Base-by-base conservation (phyloP, 1,139 yeast genomes). In the Debaryomyces robertsiae region DNA sequence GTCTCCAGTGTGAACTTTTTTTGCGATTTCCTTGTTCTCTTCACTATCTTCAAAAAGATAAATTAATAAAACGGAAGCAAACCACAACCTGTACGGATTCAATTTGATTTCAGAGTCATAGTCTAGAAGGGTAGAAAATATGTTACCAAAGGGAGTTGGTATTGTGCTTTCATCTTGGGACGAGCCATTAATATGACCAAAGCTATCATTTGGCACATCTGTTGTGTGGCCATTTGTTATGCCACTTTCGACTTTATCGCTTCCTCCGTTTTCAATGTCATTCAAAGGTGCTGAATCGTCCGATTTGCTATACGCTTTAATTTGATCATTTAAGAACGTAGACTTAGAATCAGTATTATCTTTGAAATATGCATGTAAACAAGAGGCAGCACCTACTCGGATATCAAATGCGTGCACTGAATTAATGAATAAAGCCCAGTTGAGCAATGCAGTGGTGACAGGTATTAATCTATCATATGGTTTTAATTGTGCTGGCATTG, bases 41-140 rank as follows among this genome's bases (percentile, higher is more conserved):
- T 69, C 71, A 42, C 70, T 69, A 33, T 80, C 87, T 42, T 79
- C 79, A 48, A 90, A 77, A 3, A 90, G 57, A 44, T 78, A 79
- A 42, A 86, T 68, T 30, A 93, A 57, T 3, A 88, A 69, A 2
- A 81, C 75, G 1, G 88, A 71, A 0, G 97, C 82, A 65, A 93
- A 91, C 95, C 96, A 94, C 1, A 82, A 67, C 53, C 83, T 81
- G 58, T 89, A 93, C 0, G 98, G 97, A 50, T 94, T 91, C 32
- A 90, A 63, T 43, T 82, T 79, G 35, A 78, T 65, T 14, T 85
- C 90, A 1, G 88, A 78, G 51, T 90, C 94, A 53, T 86, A 89
- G 49, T 85, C 94, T 55, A 89, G 75, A 6, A 93, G 63, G 0
- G 85, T 78, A 15, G 80, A 69, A 42, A 93, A 80, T 1, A 93